Evolutionary conservation across 257 asterid species (phyloP).

Genomic region (Buddleja alternifolia): DNA sequence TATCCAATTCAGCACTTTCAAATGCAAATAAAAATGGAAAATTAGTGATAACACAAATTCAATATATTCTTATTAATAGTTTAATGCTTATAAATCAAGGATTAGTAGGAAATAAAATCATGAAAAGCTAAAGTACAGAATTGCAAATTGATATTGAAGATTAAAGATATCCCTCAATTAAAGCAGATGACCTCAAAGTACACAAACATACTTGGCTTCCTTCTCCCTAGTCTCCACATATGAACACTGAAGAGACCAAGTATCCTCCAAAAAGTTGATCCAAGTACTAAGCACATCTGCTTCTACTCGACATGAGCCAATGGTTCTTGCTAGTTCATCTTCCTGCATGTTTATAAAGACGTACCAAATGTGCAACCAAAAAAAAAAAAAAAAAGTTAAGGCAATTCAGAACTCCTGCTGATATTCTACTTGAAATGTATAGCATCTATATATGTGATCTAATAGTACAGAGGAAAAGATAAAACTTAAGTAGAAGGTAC

Average conservation of each 20-base stretch:
- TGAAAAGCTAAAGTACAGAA: constrained; percentile 14
- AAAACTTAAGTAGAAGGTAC: constrained; percentile 4
- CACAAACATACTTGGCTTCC: constrained; percentile 58
- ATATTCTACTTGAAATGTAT: constrained; percentile 19
- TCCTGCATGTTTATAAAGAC: constrained; percentile 55
- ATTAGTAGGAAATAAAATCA: constrained; percentile 18
- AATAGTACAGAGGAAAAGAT: constrained; percentile 20
- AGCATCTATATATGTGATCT: background rate
- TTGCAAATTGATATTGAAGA: constrained; percentile 18
- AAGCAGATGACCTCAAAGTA: constrained; percentile 26
- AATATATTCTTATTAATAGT: constrained; percentile 10
- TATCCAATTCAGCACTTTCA: constrained; percentile 81
- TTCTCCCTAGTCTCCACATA: constrained; percentile 70
- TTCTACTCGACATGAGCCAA: constrained; percentile 75
- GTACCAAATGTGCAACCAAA: constrained; percentile 18
- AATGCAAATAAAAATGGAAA: constrained; percentile 33
- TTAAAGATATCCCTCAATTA: constrained; percentile 9
- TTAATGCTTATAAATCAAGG: constrained; percentile 8
- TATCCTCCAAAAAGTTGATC: constrained; percentile 92
- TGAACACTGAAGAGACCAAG: constrained; percentile 88
- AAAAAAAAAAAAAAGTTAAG: constrained; percentile 11
- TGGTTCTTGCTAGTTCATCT: constrained; percentile 72
- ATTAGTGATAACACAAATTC: constrained; percentile 32
- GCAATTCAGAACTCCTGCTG: constrained; percentile 19
- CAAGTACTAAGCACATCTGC: constrained; percentile 73